Conservation (phyloP, 352 stramenopile species). For the Pythium graminicola region DNA sequence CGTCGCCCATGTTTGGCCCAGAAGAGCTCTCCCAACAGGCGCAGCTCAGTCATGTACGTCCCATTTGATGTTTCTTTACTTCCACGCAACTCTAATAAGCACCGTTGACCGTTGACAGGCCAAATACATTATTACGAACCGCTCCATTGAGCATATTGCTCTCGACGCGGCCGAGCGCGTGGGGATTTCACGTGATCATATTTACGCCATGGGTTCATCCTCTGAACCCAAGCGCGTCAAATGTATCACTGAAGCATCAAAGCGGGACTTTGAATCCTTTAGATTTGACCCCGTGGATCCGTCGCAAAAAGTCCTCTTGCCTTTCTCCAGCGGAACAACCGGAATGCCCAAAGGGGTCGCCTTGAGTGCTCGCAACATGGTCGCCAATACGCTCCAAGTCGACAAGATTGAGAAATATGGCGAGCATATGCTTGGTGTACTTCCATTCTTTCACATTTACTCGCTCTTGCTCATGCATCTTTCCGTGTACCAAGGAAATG, state of each 20-base stretch:
- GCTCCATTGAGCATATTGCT: conserved; percentile 34
- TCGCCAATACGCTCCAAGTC: conserved; percentile 87
- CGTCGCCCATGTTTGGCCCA: conserved; percentile 43
- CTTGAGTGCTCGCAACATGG: conserved; percentile 85
- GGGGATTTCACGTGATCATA: conserved; percentile 89
- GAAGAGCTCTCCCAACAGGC: conserved; percentile 47
- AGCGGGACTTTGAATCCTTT: conserved; percentile 36
- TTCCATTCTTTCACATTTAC: conserved; percentile 97
- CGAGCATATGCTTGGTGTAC: conserved; percentile 44
- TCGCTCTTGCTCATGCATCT: conserved; percentile 80
- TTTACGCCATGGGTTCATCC: conserved; percentile 85
- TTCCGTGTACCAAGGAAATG: conserved; percentile 64
- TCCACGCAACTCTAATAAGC: too few species aligned
- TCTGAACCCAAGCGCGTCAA: conserved; percentile 52
- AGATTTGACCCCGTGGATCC: conserved; percentile 52
- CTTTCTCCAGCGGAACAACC: conserved; percentile 94
- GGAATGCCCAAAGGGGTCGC: conserved; percentile 77
- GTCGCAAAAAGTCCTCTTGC: conserved; percentile 50
- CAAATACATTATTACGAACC: conserved; percentile 51
- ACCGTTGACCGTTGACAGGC: too few species aligned
- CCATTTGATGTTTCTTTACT: too few species aligned
- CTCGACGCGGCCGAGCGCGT: conserved; percentile 33
- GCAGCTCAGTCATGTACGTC: conserved; percentile 1
- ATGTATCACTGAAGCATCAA: conserved; percentile 32
- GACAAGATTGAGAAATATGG: conserved; percentile 52